Evolutionary conservation across 2,329 filamentous ascomycete species (phyloP).

Genomic region (Stachybotrys elegans): DNA sequence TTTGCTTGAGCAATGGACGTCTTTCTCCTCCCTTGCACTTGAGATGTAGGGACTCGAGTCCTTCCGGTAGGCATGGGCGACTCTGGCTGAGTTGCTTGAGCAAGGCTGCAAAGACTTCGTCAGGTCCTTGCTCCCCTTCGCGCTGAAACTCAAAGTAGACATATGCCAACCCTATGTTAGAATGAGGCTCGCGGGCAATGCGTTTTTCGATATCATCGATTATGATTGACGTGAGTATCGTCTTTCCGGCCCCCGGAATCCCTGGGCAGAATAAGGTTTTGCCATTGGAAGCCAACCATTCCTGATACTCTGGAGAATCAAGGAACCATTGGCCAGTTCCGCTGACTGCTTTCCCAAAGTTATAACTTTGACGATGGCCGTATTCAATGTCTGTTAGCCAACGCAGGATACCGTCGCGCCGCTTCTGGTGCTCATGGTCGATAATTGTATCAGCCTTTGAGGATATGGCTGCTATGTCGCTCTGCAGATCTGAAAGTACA

Average conservation of each 20-base stretch:
- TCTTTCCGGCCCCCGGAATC: not conserved
- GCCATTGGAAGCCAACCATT: not conserved
- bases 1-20: not conserved
- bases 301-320: not conserved
- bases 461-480: no score
- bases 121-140: not conserved
- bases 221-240: not conserved
- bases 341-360: not conserved
- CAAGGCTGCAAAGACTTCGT: not conserved
- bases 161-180: not conserved
- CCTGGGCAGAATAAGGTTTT: conserved; percentile 1
- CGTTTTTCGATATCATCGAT: not conserved
- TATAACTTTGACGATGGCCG: not conserved
- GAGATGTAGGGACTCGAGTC: not conserved
- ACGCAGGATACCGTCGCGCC: not conserved
- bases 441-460: not conserved
- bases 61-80: no score
- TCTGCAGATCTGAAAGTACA: no score
- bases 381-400: not conserved
- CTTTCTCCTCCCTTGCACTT: not conserved
- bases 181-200: no score
- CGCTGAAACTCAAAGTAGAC: not conserved
- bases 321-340: not conserved
- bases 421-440: not conserved
- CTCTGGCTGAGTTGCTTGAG: not conserved